Evolutionary conservation across 2,329 filamentous ascomycete genomes (phyloP), one percentile per base, ranked within the genome.

Genomic region (Colletotrichum karsti): DNA sequence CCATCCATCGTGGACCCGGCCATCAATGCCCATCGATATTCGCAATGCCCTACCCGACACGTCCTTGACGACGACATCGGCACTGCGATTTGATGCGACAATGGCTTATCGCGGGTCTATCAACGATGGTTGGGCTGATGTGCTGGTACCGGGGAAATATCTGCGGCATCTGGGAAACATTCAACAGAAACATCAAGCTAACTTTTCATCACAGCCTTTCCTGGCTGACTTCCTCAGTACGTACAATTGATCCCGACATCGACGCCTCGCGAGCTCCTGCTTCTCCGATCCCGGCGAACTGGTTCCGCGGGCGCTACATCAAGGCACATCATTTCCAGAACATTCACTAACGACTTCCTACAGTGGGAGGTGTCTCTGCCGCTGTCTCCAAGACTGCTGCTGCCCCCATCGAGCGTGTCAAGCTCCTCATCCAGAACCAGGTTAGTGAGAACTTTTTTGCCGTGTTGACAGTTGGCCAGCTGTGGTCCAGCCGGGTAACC

Each of bases 391-490:
- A 99, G 94, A 99, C 96, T 77, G 96, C 96, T 82, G 96, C 96
- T 83, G 96, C 96, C 87, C 96, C 96, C 87, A 99, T 99, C 80
- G 96, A 99, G 95, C 96, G 96, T 94, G 92, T 99, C 88, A 99
- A 99, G 95, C 96, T 99, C 83, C 93, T 99, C 82, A 97, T 99
- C 89, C 96, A 99, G 91, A 99, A 99, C 90, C 96, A 99, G 93
- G 95, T 97, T 91, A 76, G 94, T 88, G 10, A 46, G 26, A 2
- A 35, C 15, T 22, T 12, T 20, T 22, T 7, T 20, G 28, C 37
- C 15, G 12, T 54, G 6, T 53, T 46, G 60, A 58, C 60, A 65
- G 46, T 18, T 59, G 30, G 60, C 30, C 22, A 18, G 53, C 60
- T 46, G 55, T 39, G 46, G 42, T 28, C 37, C 30, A n/a, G 15